phyloP scores from a whole-genome alignment of 176 grass and related monocot genomes.

The Dactylis glomerata region DNA sequence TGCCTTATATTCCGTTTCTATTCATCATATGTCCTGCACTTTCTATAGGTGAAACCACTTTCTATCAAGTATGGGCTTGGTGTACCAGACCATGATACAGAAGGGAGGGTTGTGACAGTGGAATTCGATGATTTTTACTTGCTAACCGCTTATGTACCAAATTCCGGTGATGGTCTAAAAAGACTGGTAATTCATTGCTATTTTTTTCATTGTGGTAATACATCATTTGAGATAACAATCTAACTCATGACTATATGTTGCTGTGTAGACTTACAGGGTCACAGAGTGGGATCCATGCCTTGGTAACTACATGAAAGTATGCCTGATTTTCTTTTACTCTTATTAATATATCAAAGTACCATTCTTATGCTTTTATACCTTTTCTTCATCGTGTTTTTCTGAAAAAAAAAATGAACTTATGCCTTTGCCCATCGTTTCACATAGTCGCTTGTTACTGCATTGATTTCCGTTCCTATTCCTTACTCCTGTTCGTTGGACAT shows the following conservation, averaged over 20 bases:
- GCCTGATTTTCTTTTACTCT: slow-evolving; percentile 6
- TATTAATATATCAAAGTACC: background rate
- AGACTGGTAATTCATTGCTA: slow-evolving; percentile 40
- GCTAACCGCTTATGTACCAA: slow-evolving; percentile 70
- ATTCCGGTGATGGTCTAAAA: slow-evolving; percentile 75
- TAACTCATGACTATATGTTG: slow-evolving; percentile 14
- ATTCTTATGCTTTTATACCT: background rate
- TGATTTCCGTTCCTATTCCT: background rate
- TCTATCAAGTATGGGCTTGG: slow-evolving; percentile 73
- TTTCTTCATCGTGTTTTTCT: background rate
- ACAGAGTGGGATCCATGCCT: slow-evolving; percentile 66
- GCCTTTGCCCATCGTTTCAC: background rate
- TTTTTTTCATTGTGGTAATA: background rate
- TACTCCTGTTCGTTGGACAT: background rate
- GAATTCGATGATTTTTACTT: slow-evolving; percentile 76
- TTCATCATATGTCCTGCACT: slow-evolving; percentile 11
- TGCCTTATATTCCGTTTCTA: slow-evolving; percentile 5
- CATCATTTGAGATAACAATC: slow-evolving; percentile 2
- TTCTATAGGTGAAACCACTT: slow-evolving; percentile 59
- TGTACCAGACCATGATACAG: slow-evolving; percentile 71
- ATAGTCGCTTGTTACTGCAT: background rate
- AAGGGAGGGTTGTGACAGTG: slow-evolving; percentile 68
- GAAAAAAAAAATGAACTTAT: background rate
- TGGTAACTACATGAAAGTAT: slow-evolving; percentile 77
- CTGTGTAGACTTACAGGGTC: slow-evolving; percentile 54